These are phyloP conservation scores for Ichthyophthirius multifiliis DNA, from an alignment of 169 alveolate genomes.

Conservation along the genomic window DNA sequence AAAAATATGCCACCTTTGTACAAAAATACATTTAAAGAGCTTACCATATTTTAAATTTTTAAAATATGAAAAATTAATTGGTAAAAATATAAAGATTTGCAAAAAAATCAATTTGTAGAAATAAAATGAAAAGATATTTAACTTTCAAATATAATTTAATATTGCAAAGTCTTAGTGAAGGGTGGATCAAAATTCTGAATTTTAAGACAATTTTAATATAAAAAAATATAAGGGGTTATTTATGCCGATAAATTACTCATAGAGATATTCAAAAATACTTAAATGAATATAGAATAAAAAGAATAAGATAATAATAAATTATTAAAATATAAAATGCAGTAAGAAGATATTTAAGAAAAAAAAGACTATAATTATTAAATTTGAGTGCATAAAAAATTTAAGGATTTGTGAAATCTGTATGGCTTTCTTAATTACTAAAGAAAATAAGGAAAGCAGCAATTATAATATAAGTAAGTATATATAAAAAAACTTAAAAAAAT, in stretches of 20 bases:
- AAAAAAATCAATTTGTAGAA: background rate
- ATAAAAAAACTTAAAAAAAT: background rate
- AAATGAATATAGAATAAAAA: background rate
- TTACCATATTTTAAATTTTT: background rate
- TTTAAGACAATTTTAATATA: background rate
- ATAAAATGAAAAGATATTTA: background rate
- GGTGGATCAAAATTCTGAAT: background rate
- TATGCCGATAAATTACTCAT: background rate
- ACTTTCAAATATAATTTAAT: background rate
- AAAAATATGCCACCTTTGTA: slow-evolving; percentile 31
- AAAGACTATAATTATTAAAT: background rate
- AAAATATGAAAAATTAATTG: background rate
- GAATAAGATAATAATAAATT: background rate
- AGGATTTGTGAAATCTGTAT: background rate
- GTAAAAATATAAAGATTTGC: background rate
- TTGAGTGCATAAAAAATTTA: background rate
- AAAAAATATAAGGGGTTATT: background rate
- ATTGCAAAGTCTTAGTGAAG: background rate
- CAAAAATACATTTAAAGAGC: slow-evolving; percentile 13
- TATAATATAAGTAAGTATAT: background rate
- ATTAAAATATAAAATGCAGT: background rate
- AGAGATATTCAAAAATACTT: background rate
- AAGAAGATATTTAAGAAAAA: background rate
- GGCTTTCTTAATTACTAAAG: background rate
- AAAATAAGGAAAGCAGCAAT: background rate